Evolutionary conservation across 768 basidiomycete species (phyloP).

Genomic region (Sporobolomyces pararoseus): DNA sequence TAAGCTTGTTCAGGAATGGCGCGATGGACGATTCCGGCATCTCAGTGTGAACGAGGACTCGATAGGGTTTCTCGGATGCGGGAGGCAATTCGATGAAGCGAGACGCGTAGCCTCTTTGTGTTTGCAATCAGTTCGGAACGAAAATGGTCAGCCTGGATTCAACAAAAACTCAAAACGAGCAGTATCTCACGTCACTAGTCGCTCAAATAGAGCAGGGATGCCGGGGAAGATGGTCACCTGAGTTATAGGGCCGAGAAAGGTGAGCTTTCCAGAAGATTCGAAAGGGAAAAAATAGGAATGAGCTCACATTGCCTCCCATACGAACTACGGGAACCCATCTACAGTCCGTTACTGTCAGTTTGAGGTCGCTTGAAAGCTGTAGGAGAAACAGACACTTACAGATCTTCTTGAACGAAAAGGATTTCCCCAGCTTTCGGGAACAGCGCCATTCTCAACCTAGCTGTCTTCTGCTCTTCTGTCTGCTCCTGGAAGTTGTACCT

Average conservation of each 20-base stretch:
- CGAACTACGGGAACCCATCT: conserved; percentile 73
- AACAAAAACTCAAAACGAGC: too few relatives aligned
- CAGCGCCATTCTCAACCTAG: conserved; percentile 81
- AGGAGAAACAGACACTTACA: conserved; percentile 63
- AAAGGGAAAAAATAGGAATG: background rate
- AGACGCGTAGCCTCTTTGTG: conserved; percentile 55
- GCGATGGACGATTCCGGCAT: conserved; percentile 78
- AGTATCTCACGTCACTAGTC: conserved; percentile 13
- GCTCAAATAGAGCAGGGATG: conserved; percentile 58
- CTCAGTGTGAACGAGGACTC: conserved; percentile 78
- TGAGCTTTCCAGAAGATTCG: background rate
- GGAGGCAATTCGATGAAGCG: conserved; percentile 78
- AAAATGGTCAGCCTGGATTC: too few relatives aligned
- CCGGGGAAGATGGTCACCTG: conserved; percentile 86
- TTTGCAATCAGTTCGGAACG: too few relatives aligned
- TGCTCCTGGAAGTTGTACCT: conserved; percentile 61
- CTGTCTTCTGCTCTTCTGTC: conserved; percentile 68
- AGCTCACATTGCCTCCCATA: conserved; percentile 68
- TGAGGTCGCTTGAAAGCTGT: too few relatives aligned
- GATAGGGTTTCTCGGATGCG: conserved; percentile 63
- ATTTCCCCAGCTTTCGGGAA: conserved; percentile 74
- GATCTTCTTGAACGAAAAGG: conserved; percentile 69
- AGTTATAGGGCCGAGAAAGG: background rate
- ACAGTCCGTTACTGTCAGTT: background rate
- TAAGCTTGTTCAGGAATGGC: conserved; percentile 76